Evolutionary conservation across 208 protist genomes (phyloP), one percentile per base, ranked within the genome.

Genomic region (Spongospora subterranea): DNA sequence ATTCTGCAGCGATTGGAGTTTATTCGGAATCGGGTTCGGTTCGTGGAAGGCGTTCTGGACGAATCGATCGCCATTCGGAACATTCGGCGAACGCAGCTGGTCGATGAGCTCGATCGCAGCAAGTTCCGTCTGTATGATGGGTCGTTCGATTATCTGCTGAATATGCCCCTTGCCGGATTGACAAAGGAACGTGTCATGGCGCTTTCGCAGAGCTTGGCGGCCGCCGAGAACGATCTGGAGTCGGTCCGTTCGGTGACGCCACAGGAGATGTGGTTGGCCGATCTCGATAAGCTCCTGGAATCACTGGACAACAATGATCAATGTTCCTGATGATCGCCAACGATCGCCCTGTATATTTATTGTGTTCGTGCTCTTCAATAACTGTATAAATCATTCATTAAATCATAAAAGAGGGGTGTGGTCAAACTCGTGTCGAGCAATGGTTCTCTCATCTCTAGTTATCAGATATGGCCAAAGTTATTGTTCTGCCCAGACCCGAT

Each of bases 71-170:
- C 97, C 11, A 96, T 99, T 45, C 96, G 93, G 46, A 96, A 96
- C 89, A 93, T 96, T 1, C 97, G 97, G 93, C 98, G 97, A 93
- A 91, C 92, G 50, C 97, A 98, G 0, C 92, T 99, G 45, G 91
- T 99, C 6, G 95, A 96, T 32, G 96, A 98, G 91, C 93, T 99
- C 45, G 93, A 95, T 17, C 71, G 92, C 1, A 94, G 96, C 46
- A 94, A 95, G 32, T 99, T 98, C 46, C 20, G 35, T 45, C 66
- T 41, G 54, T 88, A 53, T 13, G 89, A 76, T 53, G 50, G 35
- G 53, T 97, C 96, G 88, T 99, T 99, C 94, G 97, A 99, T 94
- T 99, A 99, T 94, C 96, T 99, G 29, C 96, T 99, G 0, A 95
- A 94, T 53, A 99, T 99, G 97, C 96, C 97, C 90, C 92, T 99